phyloP scores from a whole-genome alignment of 2,329 filamentous ascomycete species.

The Aspergillus costaricaensis region DNA sequence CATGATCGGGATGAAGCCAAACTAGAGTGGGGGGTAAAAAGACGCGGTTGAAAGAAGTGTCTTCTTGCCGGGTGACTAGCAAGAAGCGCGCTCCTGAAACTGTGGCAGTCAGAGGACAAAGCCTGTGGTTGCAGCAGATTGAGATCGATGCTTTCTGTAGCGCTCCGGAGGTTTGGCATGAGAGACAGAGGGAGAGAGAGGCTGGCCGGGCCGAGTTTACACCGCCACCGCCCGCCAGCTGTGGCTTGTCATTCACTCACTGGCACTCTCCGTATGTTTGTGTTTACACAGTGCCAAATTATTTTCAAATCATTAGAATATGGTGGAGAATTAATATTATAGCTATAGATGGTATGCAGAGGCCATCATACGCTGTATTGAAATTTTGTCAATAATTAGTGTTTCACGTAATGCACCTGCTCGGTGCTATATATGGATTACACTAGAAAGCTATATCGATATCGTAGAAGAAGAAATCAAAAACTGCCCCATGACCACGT shows the following conservation, averaged over 20 bases:
- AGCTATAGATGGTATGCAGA: too few species aligned
- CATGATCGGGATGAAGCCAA: conserved; percentile 27
- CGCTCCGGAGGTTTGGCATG: not conserved
- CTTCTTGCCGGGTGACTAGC: conserved; percentile 7
- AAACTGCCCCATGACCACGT: not conserved
- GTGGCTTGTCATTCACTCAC: not conserved
- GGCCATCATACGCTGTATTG: too few species aligned
- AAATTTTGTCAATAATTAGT: not conserved
- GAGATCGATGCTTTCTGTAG: not conserved
- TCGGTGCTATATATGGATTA: not conserved
- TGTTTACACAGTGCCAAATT: too few species aligned
- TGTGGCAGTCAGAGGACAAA: conserved; percentile 14
- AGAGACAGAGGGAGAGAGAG: not conserved
- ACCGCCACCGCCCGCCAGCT: not conserved
- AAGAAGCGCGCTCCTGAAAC: conserved; percentile 13
- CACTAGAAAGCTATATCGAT: not conserved
- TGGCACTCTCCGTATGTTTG: not conserved
- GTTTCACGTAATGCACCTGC: not conserved
- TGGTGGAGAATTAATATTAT: too few species aligned
- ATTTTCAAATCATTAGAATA: too few species aligned
- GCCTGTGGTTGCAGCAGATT: not conserved
- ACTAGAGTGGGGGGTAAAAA: not conserved
- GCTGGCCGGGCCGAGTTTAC: conserved; percentile 2
- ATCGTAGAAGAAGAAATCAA: not conserved
- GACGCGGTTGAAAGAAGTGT: conserved; percentile 3